Conservation (phyloP, 2,329 filamentous ascomycete genomes). For the Microthyrium microscopicum region DNA sequence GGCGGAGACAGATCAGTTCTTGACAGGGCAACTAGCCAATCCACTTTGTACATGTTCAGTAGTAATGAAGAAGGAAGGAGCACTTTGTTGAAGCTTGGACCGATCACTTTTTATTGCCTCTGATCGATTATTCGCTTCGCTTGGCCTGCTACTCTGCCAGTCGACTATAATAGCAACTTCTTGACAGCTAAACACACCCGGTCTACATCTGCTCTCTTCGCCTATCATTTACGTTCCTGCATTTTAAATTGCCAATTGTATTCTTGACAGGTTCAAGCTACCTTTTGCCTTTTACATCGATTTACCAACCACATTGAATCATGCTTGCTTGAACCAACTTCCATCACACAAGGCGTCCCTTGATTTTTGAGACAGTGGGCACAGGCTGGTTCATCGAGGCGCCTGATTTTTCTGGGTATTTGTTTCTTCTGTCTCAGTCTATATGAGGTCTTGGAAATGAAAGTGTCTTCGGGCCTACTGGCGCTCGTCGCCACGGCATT, state of each 20-base stretch:
- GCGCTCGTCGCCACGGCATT: slow-evolving; percentile 1
- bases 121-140: background rate
- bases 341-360: too few relatives aligned
- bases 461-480: background rate
- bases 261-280: too few relatives aligned
- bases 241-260: too few relatives aligned
- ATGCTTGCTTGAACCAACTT: too few relatives aligned
- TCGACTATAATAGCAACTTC: background rate
- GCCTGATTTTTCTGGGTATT: background rate
- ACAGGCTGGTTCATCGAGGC: too few relatives aligned
- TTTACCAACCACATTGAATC: too few relatives aligned
- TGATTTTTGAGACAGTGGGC: too few relatives aligned
- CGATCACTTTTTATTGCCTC: background rate
- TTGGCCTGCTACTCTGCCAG: background rate
- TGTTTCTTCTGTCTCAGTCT: background rate
- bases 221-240: background rate
- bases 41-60: background rate
- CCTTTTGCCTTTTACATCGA: too few relatives aligned
- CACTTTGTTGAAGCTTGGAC: background rate
- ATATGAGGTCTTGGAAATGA: background rate
- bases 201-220: background rate
- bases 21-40: too few relatives aligned
- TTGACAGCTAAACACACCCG: background rate
- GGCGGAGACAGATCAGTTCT: too few relatives aligned
- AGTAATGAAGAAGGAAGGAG: background rate